Evolutionary conservation across 2,329 filamentous ascomycete species (phyloP), one percentile per base, ranked within the genome.

Genomic region (Penicillium sp.): DNA sequence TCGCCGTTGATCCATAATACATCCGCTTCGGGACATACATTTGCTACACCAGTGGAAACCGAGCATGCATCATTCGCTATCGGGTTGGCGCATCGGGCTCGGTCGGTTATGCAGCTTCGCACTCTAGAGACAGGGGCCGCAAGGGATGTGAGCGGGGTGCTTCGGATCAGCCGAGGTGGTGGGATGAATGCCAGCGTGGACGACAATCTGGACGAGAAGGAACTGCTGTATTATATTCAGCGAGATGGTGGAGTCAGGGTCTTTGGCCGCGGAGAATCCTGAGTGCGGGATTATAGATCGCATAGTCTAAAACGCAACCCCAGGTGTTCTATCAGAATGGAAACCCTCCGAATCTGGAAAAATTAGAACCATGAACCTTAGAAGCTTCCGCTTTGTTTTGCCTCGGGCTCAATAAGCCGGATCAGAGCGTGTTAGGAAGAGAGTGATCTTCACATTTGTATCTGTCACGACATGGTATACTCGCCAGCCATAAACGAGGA

Each of bases 81-180:
- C 23, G 78, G 78, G 4, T 67, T 84, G 48, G 86, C 84, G n/a
- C 88, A 96, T 61, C 76, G 80, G 54, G 87, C 89, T 7, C 69
- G 78, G n/a, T 72, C 78, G 47, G 76, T 91, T 3, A 67, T 94
- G 54, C 80, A 86, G 46, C 69, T 93, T 42, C 75, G 90, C 36
- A 76, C 83, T 57, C 65, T 97, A 45, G 89, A 94, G 58, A 94
- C 89, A 0, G 91, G 91, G 1, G 82, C 83, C n/a, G 90, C 91
- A 47, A 83, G 78, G 60, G 91, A 96, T 66, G 87, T 97, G 20
- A 94, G 87, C 67, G 91, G 91, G 2, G 88, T 95, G 29, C 58
- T 96, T 48, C 78, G 89, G 51, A 74, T 93, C 34, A 90, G 85
- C 13, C 73, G 75, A 30, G 82, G 82, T 3, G 71, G 70, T 11